A percentile compares a stretch with the other conserved stretches of the same genome.
These are phyloP conservation scores for Debaryomyces prosopidis DNA, from an alignment of 805 yeast genomes.

Conservation along the genomic window DNA sequence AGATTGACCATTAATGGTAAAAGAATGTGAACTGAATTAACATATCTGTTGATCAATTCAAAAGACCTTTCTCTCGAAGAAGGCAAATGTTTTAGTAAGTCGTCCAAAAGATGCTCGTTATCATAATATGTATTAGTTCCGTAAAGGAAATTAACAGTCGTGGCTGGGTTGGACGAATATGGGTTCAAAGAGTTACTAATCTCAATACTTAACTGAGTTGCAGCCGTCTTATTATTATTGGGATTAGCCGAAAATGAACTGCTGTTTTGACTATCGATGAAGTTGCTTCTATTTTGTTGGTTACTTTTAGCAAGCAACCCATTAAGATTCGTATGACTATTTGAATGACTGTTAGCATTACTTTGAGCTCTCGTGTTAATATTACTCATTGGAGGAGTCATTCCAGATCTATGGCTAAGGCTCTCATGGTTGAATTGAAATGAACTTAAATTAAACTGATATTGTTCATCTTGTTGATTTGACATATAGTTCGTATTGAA, in stretches of 20 bases:
- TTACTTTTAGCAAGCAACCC: conserved; percentile 11
- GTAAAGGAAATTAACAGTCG: conserved; percentile 32
- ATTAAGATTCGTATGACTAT: conserved; percentile 11
- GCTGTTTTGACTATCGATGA: conserved; percentile 11
- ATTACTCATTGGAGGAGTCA: not conserved
- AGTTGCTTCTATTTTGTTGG: conserved; percentile 12
- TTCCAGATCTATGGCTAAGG: not conserved
- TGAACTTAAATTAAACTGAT: conserved; percentile 34
- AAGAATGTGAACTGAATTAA: conserved; percentile 56
- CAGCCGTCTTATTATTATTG: not conserved
- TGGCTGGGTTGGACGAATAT: conserved; percentile 33
- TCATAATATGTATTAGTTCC: conserved; percentile 42
- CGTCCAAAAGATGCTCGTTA: conserved; percentile 32
- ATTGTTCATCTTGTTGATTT: conserved; percentile 25
- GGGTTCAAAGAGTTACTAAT: conserved; percentile 29
- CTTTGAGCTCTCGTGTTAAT: not conserved
- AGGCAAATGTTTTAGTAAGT: conserved; percentile 47
- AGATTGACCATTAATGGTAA: conserved; percentile 52
- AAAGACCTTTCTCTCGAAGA: conserved; percentile 41
- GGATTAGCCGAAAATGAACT: too few species aligned
- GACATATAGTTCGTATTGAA: conserved; percentile 29
- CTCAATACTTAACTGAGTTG: conserved; percentile 14
- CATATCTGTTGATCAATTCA: conserved; percentile 48
- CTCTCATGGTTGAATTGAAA: conserved; percentile 30
- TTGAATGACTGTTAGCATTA: conserved; percentile 1